Percentiles rank a stretch among this genome's conserved stretches.
Conservation (phyloP, 2,329 filamentous ascomycete genomes). For the Myriosclerotinia scirpicola region DNA sequence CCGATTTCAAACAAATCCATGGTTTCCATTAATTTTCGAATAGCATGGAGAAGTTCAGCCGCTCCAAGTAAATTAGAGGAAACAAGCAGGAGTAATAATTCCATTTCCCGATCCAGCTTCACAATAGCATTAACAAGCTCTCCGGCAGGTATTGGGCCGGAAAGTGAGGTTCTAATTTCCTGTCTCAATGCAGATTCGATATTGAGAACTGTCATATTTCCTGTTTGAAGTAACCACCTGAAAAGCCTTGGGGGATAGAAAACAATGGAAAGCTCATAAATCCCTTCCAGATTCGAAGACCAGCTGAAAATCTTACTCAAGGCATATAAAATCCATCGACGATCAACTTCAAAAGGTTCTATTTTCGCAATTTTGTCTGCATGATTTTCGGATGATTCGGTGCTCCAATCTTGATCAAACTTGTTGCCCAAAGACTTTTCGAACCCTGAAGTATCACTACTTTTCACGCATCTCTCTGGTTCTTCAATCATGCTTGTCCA, state of each 20-base stretch:
- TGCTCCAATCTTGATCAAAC: slow-evolving; percentile 36
- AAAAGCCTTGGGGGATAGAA: slow-evolving; percentile 53
- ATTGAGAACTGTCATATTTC: slow-evolving; percentile 60
- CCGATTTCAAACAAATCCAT: slow-evolving; percentile 53
- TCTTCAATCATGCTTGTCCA: slow-evolving; percentile 29
- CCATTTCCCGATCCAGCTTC: slow-evolving; percentile 66
- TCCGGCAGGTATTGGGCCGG: slow-evolving; percentile 51
- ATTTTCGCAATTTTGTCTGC: slow-evolving; percentile 38
- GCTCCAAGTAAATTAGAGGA: slow-evolving; percentile 64
- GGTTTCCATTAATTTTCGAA: slow-evolving; percentile 67
- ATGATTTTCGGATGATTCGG: slow-evolving; percentile 24
- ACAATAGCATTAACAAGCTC: slow-evolving; percentile 63
- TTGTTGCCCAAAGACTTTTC: slow-evolving; percentile 44
- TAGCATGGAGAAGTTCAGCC: slow-evolving; percentile 64
- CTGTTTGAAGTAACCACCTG: slow-evolving; percentile 59
- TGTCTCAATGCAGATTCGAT: slow-evolving; percentile 57
- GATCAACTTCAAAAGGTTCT: slow-evolving; percentile 57
- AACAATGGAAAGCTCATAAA: slow-evolving; percentile 41
- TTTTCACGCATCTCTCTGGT: slow-evolving; percentile 42
- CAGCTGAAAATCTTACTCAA: slow-evolving; percentile 50
- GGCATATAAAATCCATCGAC: slow-evolving; percentile 61
- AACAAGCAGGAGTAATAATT: slow-evolving; percentile 65
- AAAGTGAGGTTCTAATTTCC: slow-evolving; percentile 43
- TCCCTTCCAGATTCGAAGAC: slow-evolving; percentile 25
- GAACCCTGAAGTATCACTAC: slow-evolving; percentile 44